phyloP scores from a whole-genome alignment of 2,329 filamentous ascomycete genomes.

The Botrytis galanthina region DNA sequence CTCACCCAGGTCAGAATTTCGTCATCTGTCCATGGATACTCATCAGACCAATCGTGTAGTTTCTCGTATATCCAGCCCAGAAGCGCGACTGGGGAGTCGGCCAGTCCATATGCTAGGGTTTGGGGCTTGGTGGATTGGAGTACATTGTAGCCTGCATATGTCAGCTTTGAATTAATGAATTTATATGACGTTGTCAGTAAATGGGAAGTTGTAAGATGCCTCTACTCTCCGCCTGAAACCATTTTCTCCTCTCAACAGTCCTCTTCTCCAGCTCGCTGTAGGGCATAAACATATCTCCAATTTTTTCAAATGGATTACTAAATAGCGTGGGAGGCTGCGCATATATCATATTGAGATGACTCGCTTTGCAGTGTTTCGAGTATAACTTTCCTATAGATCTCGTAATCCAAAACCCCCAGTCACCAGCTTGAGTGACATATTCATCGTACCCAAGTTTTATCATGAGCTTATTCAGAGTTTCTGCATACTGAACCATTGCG shows the following conservation, averaged over 20 bases:
- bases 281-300: slow-evolving; percentile 54
- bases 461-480: slow-evolving; percentile 61
- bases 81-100: slow-evolving; percentile 63
- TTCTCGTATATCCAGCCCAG: slow-evolving; percentile 83
- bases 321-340: slow-evolving; percentile 49
- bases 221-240: slow-evolving; percentile 54
- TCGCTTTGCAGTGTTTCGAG: slow-evolving; percentile 54
- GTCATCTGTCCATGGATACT: slow-evolving; percentile 71
- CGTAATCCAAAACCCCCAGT: slow-evolving; percentile 65
- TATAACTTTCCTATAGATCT: slow-evolving; percentile 60
- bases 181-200: fast-evolving
- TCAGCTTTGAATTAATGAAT: neutral
- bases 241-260: slow-evolving; percentile 48
- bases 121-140: slow-evolving; percentile 68
- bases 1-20: slow-evolving; percentile 68
- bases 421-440: slow-evolving; percentile 60
- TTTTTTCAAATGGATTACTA: slow-evolving; percentile 54
- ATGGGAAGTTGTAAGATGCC: fast-evolving
- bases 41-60: slow-evolving; percentile 71
- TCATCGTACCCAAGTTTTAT: slow-evolving; percentile 57
- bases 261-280: slow-evolving; percentile 51
- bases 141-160: slow-evolving; percentile 53
- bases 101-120: slow-evolving; percentile 67
- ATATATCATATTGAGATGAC: slow-evolving; percentile 58
- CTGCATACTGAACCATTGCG: neutral